Evolutionary conservation across 345 rosid genomes (phyloP), one percentile per base, ranked within the genome.

Genomic region (Leavenworthia alabamica): DNA sequence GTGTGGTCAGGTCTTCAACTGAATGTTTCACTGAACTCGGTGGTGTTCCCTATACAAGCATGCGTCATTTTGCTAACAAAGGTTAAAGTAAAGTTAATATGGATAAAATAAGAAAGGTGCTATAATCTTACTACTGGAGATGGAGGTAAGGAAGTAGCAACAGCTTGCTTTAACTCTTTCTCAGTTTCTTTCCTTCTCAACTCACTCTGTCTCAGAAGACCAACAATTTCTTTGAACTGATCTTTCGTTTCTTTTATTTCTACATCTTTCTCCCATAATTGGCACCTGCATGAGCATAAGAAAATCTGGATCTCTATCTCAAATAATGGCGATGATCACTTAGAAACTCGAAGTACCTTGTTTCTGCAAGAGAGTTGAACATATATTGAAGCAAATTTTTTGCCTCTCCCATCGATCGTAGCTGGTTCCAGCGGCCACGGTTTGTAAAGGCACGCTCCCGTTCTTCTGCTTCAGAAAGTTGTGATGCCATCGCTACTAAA

Each of bases 351-450:
- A 31, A 14, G 79, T 56, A 89, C 99, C 97, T 93, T 58, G 88
- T 54, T 72, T 89, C 97, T 42, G 81, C 88, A 44, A 85, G 80
- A 74, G 97, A 82, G 68, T 77, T 89, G 81, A 93, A 87, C 94
- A 87, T 85, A 62, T 93, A 81, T 26, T 93, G 97, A 68, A 93
- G 97, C 78, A 89, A 79, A 78, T 78, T 85, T 82, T 93, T 93
- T 8, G 99, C 97, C 71, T 93, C 97, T 70, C 84, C 97, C 96
- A 93, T 93, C 60, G 97, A 93, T 11, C 96, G 92, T 75, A 93
- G 77, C 73, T 93, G 97, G 81, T 82, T 89, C 99, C 99, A 93
- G 44, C 96, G 96, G 26, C 99, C 99, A 66, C 97, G 97, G 68
- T 41, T 87, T 35, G 86, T 79, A 66, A 93, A 83, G 23, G 81